Percentiles rank a stretch among this genome's conserved stretches.
Evolutionary conservation across 805 yeast genomes (phyloP).

Genomic region (Zygotorulaspora chibaensis): DNA sequence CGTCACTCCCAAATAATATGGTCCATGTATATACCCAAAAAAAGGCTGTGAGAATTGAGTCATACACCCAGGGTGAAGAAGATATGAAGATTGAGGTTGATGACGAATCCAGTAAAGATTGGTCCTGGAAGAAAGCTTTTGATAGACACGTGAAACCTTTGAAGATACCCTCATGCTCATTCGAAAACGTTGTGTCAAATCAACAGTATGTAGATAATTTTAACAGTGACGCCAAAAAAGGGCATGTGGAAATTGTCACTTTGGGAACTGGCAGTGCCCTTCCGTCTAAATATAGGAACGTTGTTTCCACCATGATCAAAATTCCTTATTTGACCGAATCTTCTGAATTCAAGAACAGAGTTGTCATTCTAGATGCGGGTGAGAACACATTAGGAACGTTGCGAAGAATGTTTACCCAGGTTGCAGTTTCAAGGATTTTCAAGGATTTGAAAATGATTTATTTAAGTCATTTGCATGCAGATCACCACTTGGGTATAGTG

Average conservation of each 20-base stretch:
- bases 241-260: slow-evolving; percentile 64
- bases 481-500: slow-evolving; percentile 85
- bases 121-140: slow-evolving; percentile 29
- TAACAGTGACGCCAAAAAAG: slow-evolving; percentile 36
- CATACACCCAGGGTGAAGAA: slow-evolving; percentile 20
- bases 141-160: slow-evolving; percentile 28
- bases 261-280: slow-evolving; percentile 92
- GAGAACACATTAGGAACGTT: slow-evolving; percentile 82
- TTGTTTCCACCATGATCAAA: slow-evolving; percentile 71
- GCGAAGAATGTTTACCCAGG: slow-evolving; percentile 53
- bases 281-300: slow-evolving; percentile 83
- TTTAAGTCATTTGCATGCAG: slow-evolving; percentile 92
- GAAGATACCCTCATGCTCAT: slow-evolving; percentile 23
- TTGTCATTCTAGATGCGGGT: slow-evolving; percentile 85
- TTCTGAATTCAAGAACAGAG: slow-evolving; percentile 34
- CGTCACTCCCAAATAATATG: slow-evolving; percentile 14
- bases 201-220: slow-evolving; percentile 33
- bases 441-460: slow-evolving; percentile 61
- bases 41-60: slow-evolving; percentile 20
- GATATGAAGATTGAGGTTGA: slow-evolving; percentile 10
- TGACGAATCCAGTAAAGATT: slow-evolving; percentile 3
- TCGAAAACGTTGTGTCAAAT: slow-evolving; percentile 26
- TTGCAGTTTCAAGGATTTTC: slow-evolving; percentile 43
- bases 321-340: slow-evolving; percentile 48
- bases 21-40: slow-evolving; percentile 26